Evolutionary conservation across 441 rosid species (phyloP), one percentile per base, ranked within the genome.

Genomic region (Omphalea diandra): DNA sequence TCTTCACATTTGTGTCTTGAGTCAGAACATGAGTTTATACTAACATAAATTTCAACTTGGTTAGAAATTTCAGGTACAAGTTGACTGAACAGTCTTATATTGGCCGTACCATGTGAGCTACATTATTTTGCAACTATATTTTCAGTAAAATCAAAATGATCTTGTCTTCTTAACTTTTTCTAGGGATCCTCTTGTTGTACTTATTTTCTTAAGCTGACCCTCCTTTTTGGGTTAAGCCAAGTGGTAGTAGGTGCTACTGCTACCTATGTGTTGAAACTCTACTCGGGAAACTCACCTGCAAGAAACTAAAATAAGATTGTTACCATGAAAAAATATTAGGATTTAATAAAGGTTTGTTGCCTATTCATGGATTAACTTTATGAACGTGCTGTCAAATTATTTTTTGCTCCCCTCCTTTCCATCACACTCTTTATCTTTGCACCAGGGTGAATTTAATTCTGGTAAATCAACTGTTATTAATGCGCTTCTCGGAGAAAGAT

Each of bases 401-500:
- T 59, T 43, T 49, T n/a, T n/a, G n/a, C 72, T 50, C 55, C 54
- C 15, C 27, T 11, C 26, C 33, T 47, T 57, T 24, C 26, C 29
- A 10, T 73, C 71, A 73, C 71, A 73, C 17, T 74, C 63, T 65
- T 49, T 71, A 24, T 43, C 54, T 41, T 68, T 73, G 68, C 67
- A 56, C 65, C 81, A 95, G 99, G 97, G 99, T 74, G 99, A 95
- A 68, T 92, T 89, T 69, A 95, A 92, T 80, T 90, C 99, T 20
- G 99, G 99, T 40, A 95, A 95, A 86, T 90, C 99, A 62, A 85
- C 90, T 22, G 94, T 94, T 72, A 92, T 92, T 69, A 94, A 92
- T 79, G 96, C 99, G n/a, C 90, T 95, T 77, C 97, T 95, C 67
- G 98, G 99, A 73, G 75, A 89, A 83, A 86, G 93, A 75, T 95